Conservation (phyloP, 2,329 filamentous ascomycete species). For the Talaromyces amestolkiae region DNA sequence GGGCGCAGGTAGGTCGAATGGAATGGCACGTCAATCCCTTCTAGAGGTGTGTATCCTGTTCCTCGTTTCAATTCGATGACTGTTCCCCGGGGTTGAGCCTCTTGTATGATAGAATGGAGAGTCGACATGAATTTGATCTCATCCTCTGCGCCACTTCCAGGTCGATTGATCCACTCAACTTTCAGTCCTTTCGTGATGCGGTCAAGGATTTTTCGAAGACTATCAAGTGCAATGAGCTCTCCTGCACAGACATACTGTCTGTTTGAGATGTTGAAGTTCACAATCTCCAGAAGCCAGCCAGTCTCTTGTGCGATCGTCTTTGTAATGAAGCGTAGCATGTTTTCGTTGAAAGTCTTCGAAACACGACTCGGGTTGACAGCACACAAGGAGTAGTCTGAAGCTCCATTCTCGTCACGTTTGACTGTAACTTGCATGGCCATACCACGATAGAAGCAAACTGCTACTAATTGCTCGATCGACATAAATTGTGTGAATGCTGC, state of each 20-base stretch:
- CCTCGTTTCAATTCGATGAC: constrained; percentile 89
- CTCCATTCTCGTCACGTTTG: constrained; percentile 85
- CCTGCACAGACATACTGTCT: constrained; percentile 68
- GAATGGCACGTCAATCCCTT: constrained; percentile 97
- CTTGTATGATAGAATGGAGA: neutral
- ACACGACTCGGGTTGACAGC: constrained; percentile 98
- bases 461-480: constrained; percentile 97
- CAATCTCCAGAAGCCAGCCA: constrained; percentile 93
- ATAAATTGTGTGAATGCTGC: constrained; percentile 96
- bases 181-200: neutral
- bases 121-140: neutral
- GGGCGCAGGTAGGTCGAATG: constrained; percentile 96
- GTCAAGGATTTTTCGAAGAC: neutral
- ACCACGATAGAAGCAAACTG: constrained; percentile 97
- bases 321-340: constrained; percentile 70
- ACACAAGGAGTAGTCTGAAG: constrained; percentile 99
- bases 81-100: constrained; percentile 66
- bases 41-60: constrained; percentile 92
- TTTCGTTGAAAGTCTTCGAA: constrained; percentile 70
- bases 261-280: constrained; percentile 82
- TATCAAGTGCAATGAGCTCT: constrained; percentile 43
- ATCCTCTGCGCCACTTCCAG: neutral
- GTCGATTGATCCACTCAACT: neutral
- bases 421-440: constrained; percentile 99
- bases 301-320: constrained; percentile 92